Base-by-base conservation (phyloP, 2,329 filamentous ascomycete species). In the Claviceps pusilla region DNA sequence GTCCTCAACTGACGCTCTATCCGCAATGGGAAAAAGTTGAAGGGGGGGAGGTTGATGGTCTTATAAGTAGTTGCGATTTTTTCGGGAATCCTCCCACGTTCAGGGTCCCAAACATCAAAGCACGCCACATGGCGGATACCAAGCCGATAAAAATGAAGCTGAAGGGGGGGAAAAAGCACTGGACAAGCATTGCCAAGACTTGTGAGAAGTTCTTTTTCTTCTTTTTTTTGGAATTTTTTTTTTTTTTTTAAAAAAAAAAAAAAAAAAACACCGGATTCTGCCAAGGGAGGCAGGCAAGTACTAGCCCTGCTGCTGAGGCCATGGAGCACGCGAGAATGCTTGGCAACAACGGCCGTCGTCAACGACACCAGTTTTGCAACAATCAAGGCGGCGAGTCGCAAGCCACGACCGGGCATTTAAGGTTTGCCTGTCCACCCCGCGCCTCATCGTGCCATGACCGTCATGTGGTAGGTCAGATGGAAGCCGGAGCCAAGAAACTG, bases 41-140 rank as follows among this genome's bases (percentile, higher is more conserved):
- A 2, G 16, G 35, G 42, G 33, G 45, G 50, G 49, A 11, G 29
- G 0, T 35, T 43, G 24, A 7, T 19, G 24, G 24, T 2, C 24
- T 9, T 51, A 54, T 56, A 56, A 54, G 39, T 52, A 56, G 42
- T 56, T 42, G 41, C 41, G 7, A 48, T 28, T 3, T 19, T 28
- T 12, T 6, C 14, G 19, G 10, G 19, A 29, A n/a, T 28, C 12
- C 41, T 16, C 48, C 31, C 29, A 43, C 16, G 35, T 16, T 16
- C 16, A 24, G 29, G 45, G 16, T 19, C 7, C 11, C 14, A 24
- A 11, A 19, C n/a, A 31, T 45, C 24, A 14, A 41, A 16, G 37
- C 37, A 41, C 12, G 16, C 37, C 37, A 41, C 37, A 41, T 41
- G 37, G 16, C 37, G 14, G 14, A 41, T 16, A 41, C 3, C 3